Conservation (phyloP, 2,329 filamentous ascomycete species). For the Monilinia vaccinii-corymbosi region DNA sequence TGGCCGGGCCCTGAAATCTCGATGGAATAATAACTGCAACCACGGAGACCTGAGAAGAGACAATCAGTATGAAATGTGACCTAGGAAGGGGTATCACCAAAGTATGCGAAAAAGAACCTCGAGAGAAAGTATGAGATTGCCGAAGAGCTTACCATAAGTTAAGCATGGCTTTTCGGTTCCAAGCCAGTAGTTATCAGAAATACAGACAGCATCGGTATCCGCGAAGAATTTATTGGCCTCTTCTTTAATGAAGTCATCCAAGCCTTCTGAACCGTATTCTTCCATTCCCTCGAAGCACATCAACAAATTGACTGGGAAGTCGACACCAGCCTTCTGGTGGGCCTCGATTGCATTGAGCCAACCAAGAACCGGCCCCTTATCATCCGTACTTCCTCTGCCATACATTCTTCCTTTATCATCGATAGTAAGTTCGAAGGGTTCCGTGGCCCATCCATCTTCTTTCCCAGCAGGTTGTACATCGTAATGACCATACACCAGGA, state of each 20-base stretch:
- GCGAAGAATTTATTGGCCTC: constrained; percentile 94
- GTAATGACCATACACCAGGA: constrained; percentile 97
- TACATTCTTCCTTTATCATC: constrained; percentile 94
- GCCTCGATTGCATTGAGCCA: constrained; percentile 98
- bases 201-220: constrained; percentile 92
- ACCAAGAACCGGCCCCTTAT: constrained; percentile 94
- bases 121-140: not conserved
- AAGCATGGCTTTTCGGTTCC: constrained; percentile 97
- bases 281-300: constrained; percentile 99
- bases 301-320: constrained; percentile 93
- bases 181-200: constrained; percentile 99
- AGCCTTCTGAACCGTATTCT: constrained; percentile 92
- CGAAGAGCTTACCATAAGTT: constrained; percentile 55
- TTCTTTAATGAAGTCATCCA: constrained; percentile 86
- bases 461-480: constrained; percentile 93
- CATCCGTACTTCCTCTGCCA: constrained; percentile 89
- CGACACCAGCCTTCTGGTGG: constrained; percentile 87
- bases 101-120: not conserved
- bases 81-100: not conserved
- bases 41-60: constrained; percentile 54
- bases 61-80: not conserved
- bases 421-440: constrained; percentile 82
- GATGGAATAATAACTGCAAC: constrained; percentile 95
- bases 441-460: constrained; percentile 90
- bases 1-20: constrained; percentile 85